Percentiles rank a stretch among this genome's conserved stretches.
phyloP scores from a whole-genome alignment of 768 basidiomycete species.

The Podaxis sp. region DNA sequence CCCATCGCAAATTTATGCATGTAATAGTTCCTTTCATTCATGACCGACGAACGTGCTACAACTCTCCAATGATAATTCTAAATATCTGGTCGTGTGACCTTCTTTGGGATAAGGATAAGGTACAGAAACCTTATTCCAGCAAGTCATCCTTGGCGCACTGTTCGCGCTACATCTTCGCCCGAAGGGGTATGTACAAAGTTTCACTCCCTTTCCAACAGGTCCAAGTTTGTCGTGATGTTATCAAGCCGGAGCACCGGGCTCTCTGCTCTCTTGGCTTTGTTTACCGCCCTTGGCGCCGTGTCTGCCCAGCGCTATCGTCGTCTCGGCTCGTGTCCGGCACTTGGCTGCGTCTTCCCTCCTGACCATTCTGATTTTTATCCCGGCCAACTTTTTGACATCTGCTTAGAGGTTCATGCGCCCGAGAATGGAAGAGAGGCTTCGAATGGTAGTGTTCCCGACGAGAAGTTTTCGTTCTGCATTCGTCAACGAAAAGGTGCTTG shows the following conservation, averaged over 20 bases:
- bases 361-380: constrained; percentile 44
- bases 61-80: not conserved
- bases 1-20: not conserved
- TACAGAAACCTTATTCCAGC: not conserved
- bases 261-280: constrained; percentile 21
- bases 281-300: constrained; percentile 16
- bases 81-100: not conserved
- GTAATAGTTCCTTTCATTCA: not conserved
- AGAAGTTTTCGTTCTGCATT: constrained; percentile 40
- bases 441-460: constrained; percentile 34
- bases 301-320: constrained; percentile 40
- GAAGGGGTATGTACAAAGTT: not conserved
- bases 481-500: constrained; percentile 33
- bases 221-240: not conserved
- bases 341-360: constrained; percentile 44
- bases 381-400: constrained; percentile 43
- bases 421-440: constrained; percentile 37
- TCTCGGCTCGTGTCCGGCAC: constrained; percentile 39
- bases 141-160: not conserved
- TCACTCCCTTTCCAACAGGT: not conserved
- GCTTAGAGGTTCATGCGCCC: constrained; percentile 44
- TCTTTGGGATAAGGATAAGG: not conserved
- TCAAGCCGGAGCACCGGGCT: not conserved
- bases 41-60: not conserved
- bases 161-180: not conserved